Base-by-base conservation (phyloP, 139 green algal genomes). In the Auxenochlorella pyrenoidosa region DNA sequence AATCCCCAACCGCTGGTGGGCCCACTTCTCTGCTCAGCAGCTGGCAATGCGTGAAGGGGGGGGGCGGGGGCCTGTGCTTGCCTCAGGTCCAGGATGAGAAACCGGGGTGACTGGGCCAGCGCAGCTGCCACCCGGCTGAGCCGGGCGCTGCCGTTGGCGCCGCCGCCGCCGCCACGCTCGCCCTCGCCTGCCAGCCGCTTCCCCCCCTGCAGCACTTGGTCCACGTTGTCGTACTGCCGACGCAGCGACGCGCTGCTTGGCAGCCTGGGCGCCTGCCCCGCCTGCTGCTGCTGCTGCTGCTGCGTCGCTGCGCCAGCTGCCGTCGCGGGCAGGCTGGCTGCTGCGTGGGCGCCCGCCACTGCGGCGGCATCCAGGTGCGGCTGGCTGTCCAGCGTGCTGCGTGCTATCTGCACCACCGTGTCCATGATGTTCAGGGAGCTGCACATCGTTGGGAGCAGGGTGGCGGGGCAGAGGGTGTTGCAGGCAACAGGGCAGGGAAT, bases 31-130 rank as follows among this genome's bases (percentile, higher is more conserved):
- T 73, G 66, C 66, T 73, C 24, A 8, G 24, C 59, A 68, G 47
- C 8, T 10, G 47, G 47, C n/a, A n/a, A n/a, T n/a, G n/a, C n/a
- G n/a, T 54, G 47, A 6, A 54, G 47, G 47, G 8, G 47, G 10
- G 8, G 8, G 10, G 47, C 47, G 47, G 47, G 60, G 60, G 21
- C 63, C 66, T 58, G 5, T 0, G 44, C 66, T 43, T 73, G 92
- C 91, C 84, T 92, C 86, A 95, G 94, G 85, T 95, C 93, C 16
- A 95, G 88, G 12, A 95, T 87, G 41, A 95, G 72, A 82, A 94
- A 94, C 63, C 86, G 84, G 0, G 91, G 93, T 16, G 91, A 88
- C 41, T 82, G 36, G 36, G 85, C 77, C 76, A 88, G 71, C n/a
- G 86, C 82, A 1, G 76, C 43, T 2, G 82, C 76, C n/a, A 82